Base-by-base conservation (phyloP, 495 filamentous ascomycete genomes). In the Jackrogersella minutella region DNA sequence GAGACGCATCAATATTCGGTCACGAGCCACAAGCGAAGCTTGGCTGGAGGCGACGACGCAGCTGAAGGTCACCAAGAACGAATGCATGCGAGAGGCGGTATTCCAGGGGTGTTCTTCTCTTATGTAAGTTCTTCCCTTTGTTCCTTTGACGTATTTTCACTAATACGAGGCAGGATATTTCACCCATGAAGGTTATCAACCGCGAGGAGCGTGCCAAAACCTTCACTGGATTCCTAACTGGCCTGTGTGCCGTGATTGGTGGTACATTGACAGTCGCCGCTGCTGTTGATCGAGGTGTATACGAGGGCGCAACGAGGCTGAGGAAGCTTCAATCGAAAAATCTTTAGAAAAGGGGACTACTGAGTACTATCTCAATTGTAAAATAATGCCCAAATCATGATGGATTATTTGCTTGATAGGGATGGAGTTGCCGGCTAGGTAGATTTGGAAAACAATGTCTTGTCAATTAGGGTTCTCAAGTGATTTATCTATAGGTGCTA, bases 161-260 rank as follows among this genome's bases (percentile, higher is more conserved):
- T 62, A n/a, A 62, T 19, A 52, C 33, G 62, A 9, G 8, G 26
- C 60, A 93, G 89, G 95, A 99, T 74, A 98, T 99, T 78, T 98
- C 95, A 2, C 95, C 95, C 26, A 98, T 99, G 96, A 99, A 98
- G 79, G 96, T 99, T 40, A 90, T 99, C 80, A 99, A 98, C 81
- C 87, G 93, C 37, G 95, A 99, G 81, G 90, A 90, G 63, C 87
- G 92, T 16, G 79, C 87, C 14, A 97, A 97, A 80, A 87, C 88
- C 13, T 94, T 98, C 76, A 85, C 90, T 1, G 90, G 91, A 4
- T 98, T 99, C 81, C 71, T 99, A 40, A 93, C 94, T 1, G 95
- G 96, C 44, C 86, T 98, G 5, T 98, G 95, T 73, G 93, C 95
- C 17, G 89, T 97, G 49, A 89, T 99, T 40, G 95, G 95, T 59